A percentile compares a stretch with the other conserved stretches of the same genome.
These are phyloP conservation scores for Linnemannia zychae DNA, from an alignment of 192 early-diverging fungal species.

Conservation along the genomic window DNA sequence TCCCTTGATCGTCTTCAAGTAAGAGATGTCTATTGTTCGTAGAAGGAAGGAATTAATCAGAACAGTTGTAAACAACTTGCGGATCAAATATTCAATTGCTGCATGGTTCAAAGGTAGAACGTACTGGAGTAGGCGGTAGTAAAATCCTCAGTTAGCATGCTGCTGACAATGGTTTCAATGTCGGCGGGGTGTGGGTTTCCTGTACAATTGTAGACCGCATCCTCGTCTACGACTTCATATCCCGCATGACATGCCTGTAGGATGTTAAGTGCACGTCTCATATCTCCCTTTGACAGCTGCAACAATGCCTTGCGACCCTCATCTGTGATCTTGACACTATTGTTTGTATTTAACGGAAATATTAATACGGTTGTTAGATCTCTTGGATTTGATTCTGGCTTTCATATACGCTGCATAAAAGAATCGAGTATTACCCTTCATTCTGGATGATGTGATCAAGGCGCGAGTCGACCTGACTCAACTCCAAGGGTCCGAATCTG, in stretches of 20 bases:
- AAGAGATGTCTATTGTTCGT: slow-evolving; percentile 71
- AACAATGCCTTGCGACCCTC: slow-evolving; percentile 87
- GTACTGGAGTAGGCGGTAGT: slow-evolving; percentile 76
- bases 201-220: slow-evolving; percentile 92
- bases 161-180: slow-evolving; percentile 80
- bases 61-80: neutral
- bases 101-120: slow-evolving; percentile 1
- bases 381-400: neutral
- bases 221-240: slow-evolving; percentile 79
- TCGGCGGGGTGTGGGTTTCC: slow-evolving; percentile 92
- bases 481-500: slow-evolving; percentile 90
- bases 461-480: slow-evolving; percentile 83
- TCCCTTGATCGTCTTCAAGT: slow-evolving; percentile 86
- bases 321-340: slow-evolving; percentile 81
- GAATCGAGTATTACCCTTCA: slow-evolving; percentile 66
- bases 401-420: neutral
- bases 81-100: neutral
- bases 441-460: slow-evolving; percentile 77
- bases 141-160: slow-evolving; percentile 91
- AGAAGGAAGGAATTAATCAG: neutral
- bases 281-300: slow-evolving; percentile 92
- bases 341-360: neutral
- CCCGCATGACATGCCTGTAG: slow-evolving; percentile 94
- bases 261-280: slow-evolving; percentile 97
- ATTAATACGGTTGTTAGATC: neutral